phyloP scores from a whole-genome alignment of 2,329 filamentous ascomycete genomes.

The Stemphylium vesicarium region DNA sequence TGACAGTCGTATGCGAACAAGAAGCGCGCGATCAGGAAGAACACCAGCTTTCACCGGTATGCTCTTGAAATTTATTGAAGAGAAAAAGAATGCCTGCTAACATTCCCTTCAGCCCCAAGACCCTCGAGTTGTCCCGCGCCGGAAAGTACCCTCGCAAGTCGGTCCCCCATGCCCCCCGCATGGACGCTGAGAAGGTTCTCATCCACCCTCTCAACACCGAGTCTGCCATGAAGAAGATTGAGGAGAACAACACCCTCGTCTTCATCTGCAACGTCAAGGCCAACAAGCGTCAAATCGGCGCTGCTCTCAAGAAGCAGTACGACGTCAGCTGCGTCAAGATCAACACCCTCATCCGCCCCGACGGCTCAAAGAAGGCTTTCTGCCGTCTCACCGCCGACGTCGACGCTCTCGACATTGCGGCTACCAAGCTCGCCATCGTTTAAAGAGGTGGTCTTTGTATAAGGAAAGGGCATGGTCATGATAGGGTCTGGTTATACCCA shows the following conservation, averaged over 20 bases:
- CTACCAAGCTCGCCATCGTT: constrained; percentile 97
- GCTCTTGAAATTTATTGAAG: background rate
- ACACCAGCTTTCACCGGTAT: constrained; percentile 88
- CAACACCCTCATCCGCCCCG: constrained; percentile 98
- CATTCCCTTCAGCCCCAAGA: constrained; percentile 72
- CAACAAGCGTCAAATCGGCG: constrained; percentile 99
- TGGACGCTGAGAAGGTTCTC: constrained; percentile 98
- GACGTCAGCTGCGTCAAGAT: constrained; percentile 98
- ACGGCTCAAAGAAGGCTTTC: constrained; percentile 99
- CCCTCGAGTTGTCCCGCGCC: constrained; percentile 83
- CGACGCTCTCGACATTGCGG: constrained; percentile 98
- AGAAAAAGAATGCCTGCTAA: constrained; percentile 3
- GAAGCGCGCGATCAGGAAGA: constrained; percentile 87
- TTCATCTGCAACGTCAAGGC: constrained; percentile 91
- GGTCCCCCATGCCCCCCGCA: constrained; percentile 83
- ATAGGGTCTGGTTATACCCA: constrained; percentile 42
- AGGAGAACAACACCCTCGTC: constrained; percentile 99
- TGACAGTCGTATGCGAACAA: constrained; percentile 76
- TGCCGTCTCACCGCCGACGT: constrained; percentile 94
- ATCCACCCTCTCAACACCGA: constrained; percentile 98
- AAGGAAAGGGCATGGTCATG: constrained; percentile 31
- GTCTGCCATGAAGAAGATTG: constrained; percentile 99
- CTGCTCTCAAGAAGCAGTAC: constrained; percentile 97
- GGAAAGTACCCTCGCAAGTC: constrained; percentile 98
- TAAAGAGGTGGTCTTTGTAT: constrained; percentile 60